Evolutionary conservation across 1,139 yeast genomes (phyloP).

Genomic region (Geotrichum phurueaensis): DNA sequence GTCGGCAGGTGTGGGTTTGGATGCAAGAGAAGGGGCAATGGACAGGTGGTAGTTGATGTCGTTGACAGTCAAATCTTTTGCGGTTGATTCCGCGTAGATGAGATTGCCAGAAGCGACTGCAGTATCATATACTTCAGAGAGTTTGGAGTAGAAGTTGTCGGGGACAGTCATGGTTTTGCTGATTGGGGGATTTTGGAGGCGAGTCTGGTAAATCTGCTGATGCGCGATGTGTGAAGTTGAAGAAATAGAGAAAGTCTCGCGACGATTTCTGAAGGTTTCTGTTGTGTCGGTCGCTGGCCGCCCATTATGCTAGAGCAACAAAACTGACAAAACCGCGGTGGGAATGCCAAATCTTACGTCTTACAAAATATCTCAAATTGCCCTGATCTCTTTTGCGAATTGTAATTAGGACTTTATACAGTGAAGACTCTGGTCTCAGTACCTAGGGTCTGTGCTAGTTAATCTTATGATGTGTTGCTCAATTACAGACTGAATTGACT

Average conservation of each 20-base stretch:
- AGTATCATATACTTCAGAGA: constrained; percentile 31
- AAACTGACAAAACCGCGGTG: not conserved
- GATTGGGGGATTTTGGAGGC: not conserved
- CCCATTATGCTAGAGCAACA: not conserved
- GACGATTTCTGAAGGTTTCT: not conserved
- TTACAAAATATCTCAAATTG: too few relatives aligned
- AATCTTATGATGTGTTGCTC: not conserved
- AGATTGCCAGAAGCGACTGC: constrained; percentile 33
- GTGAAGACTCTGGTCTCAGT: not conserved
- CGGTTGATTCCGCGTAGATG: constrained; percentile 30
- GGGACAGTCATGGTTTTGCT: constrained; percentile 1
- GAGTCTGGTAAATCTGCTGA: not conserved
- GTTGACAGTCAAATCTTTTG: constrained; percentile 26
- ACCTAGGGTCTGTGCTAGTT: not conserved
- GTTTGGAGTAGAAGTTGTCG: constrained; percentile 19
- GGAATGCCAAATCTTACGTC: not conserved
- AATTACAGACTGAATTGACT: not conserved
- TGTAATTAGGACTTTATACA: not conserved
- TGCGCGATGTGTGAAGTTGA: not conserved
- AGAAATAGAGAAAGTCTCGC: not conserved
- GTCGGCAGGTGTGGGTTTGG: constrained; percentile 43
- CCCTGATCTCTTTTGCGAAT: too few relatives aligned
- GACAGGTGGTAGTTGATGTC: constrained; percentile 39
- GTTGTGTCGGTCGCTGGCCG: not conserved
- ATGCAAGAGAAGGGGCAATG: constrained; percentile 46